These are phyloP conservation scores for Gossypium davidsonii DNA, from an alignment of 441 rosid genomes.

Conservation along the genomic window DNA sequence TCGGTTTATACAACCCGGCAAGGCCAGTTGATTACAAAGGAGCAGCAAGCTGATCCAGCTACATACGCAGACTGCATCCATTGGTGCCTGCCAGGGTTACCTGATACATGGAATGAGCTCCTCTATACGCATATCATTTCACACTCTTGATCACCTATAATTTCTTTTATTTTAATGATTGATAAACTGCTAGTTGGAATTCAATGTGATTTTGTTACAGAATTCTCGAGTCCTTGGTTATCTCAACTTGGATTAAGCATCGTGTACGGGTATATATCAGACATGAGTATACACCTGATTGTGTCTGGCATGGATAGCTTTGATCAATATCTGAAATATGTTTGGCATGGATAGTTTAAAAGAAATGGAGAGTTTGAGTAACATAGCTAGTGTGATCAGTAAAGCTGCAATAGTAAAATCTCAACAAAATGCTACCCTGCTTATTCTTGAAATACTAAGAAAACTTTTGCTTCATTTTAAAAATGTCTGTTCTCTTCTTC, in stretches of 20 bases:
- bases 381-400: not conserved
- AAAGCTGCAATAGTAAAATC: not conserved
- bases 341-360: not conserved
- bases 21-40: constrained; percentile 23
- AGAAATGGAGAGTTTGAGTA: not conserved
- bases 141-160: not conserved
- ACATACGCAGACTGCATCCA: constrained; percentile 40
- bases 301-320: too few species aligned
- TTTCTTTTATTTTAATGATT: not conserved
- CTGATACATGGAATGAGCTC: constrained; percentile 49
- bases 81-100: constrained; percentile 51
- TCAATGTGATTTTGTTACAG: not conserved
- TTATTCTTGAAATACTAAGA: not conserved
- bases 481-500: too few species aligned
- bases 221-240: not conserved
- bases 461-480: not conserved
- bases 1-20: constrained; percentile 21
- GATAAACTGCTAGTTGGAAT: not conserved
- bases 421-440: not conserved
- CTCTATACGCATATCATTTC: constrained; percentile 29
- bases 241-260: not conserved
- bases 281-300: not conserved
- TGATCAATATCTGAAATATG: not conserved
- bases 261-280: not conserved
- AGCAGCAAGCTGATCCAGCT: constrained; percentile 22